Percentiles rank a stretch among this genome's conserved stretches.
Evolutionary conservation across 192 early-diverging fungal genomes (phyloP).

Genomic region (Coemansia sp.): DNA sequence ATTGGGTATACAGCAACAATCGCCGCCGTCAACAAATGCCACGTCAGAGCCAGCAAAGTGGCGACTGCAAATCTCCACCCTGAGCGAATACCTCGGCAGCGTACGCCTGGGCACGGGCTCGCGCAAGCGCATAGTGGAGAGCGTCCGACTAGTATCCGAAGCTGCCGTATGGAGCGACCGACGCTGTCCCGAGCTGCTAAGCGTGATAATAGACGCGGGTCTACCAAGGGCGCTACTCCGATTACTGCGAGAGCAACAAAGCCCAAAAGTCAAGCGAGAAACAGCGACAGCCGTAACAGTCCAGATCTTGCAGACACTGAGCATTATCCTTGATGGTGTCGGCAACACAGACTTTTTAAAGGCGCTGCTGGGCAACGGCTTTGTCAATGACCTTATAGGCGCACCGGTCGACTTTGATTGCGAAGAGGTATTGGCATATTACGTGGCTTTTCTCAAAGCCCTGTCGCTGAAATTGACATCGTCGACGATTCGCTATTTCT

Average conservation of each 20-base stretch:
- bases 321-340: constrained; percentile 54
- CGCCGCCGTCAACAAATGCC: not conserved
- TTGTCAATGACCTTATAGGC: constrained; percentile 67
- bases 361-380: constrained; percentile 69
- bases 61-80: constrained; percentile 13
- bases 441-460: constrained; percentile 68
- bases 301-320: constrained; percentile 54
- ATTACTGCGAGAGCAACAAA: constrained; percentile 13
- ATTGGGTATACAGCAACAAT: constrained; percentile 13
- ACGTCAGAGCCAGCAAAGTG: not conserved
- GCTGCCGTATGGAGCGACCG: constrained; percentile 49
- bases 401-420: constrained; percentile 57
- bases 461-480: constrained; percentile 63
- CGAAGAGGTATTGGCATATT: constrained; percentile 69
- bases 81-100: constrained; percentile 19
- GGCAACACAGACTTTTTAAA: constrained; percentile 45
- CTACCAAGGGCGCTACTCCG: constrained; percentile 37
- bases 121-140: constrained; percentile 35
- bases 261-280: not conserved
- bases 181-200: constrained; percentile 38
- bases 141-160: constrained; percentile 39
- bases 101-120: constrained; percentile 13
- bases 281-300: constrained; percentile 26
- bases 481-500: constrained; percentile 65
- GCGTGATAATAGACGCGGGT: constrained; percentile 29